Percentiles rank a stretch among this genome's conserved stretches.
These are phyloP conservation scores for Rhodotorula kratochvilovae DNA, from an alignment of 768 basidiomycete species.

Conservation along the genomic window DNA sequence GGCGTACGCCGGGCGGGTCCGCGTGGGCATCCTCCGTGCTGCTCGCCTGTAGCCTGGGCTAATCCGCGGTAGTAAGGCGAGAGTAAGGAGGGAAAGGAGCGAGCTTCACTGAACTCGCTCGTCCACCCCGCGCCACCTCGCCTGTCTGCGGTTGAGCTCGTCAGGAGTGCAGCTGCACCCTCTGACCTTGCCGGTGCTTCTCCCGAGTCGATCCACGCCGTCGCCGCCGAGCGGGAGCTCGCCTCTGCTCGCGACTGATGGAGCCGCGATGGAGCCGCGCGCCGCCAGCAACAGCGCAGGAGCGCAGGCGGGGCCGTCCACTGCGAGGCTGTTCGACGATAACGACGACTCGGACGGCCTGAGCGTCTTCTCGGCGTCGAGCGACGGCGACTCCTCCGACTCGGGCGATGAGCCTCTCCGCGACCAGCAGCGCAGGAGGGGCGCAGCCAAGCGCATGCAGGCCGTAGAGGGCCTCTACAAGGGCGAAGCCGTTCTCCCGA, in stretches of 20 bases:
- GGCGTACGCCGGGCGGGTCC: neutral
- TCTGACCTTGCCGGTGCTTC: too few species aligned
- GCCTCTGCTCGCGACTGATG: too few species aligned
- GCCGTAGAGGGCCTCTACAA: neutral
- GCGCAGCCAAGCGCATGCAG: neutral
- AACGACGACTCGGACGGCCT: neutral
- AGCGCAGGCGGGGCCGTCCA: neutral
- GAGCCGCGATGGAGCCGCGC: too few species aligned
- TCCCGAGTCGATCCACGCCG: too few species aligned
- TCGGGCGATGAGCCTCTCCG: neutral
- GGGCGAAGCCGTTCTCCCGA: neutral
- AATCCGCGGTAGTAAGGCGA: too few species aligned
- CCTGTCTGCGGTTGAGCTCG: too few species aligned
- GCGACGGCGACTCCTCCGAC: neutral
- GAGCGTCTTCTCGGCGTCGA: neutral
- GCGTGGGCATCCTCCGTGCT: neutral
- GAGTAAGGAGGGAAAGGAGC: neutral
- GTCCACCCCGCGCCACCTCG: too few species aligned
- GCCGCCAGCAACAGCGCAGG: too few species aligned
- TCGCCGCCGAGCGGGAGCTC: too few species aligned
- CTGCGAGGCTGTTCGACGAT: rapidly evolving
- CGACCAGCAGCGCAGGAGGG: too few species aligned
- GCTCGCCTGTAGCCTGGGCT: neutral
- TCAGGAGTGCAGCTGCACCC: too few species aligned
- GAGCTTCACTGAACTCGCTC: neutral